Conservation (phyloP, 805 yeast species). For the Blastobotrys robertii region DNA sequence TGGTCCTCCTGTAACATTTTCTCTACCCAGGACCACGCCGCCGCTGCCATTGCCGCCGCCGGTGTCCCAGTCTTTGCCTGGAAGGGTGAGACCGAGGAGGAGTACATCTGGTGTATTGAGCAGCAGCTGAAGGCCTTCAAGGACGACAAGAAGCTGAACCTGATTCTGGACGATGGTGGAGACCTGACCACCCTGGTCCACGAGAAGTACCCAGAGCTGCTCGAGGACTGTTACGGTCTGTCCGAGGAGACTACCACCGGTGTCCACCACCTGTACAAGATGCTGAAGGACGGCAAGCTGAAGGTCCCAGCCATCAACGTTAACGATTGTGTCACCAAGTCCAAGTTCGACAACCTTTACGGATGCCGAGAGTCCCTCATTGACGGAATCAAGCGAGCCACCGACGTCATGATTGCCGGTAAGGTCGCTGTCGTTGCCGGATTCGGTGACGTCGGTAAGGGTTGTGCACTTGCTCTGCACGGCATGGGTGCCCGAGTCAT, state of each 20-base stretch:
- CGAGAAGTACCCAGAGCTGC: conserved; percentile 96
- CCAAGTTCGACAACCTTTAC: conserved; percentile 98
- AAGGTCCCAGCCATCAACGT: conserved; percentile 99
- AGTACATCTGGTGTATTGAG: conserved; percentile 98
- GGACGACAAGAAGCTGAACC: conserved; percentile 88
- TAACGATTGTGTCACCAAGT: conserved; percentile 97
- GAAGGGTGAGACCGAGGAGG: conserved; percentile 99
- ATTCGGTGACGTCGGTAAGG: conserved; percentile 99
- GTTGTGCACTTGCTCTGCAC: conserved; percentile 97
- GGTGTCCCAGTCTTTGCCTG: conserved; percentile 99
- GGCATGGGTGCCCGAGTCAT: conserved; percentile 99
- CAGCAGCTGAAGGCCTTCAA: conserved; percentile 98
- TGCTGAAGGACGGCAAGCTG: conserved; percentile 77
- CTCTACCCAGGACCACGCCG: conserved; percentile 99
- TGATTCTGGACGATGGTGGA: conserved; percentile 99
- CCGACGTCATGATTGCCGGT: conserved; percentile 99
- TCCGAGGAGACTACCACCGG: conserved; percentile 99
- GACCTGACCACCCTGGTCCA: conserved; percentile 95
- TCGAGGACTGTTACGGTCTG: conserved; percentile 88
- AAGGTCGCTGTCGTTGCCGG: conserved; percentile 98
- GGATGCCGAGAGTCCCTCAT: conserved; percentile 98
- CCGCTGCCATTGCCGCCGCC: conserved; percentile 98
- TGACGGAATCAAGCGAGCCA: conserved; percentile 99
- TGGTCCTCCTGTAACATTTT: conserved; percentile 99
- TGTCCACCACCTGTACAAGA: conserved; percentile 97